Conservation (phyloP, 352 stramenopile species). For the Pythium phragmitis region DNA sequence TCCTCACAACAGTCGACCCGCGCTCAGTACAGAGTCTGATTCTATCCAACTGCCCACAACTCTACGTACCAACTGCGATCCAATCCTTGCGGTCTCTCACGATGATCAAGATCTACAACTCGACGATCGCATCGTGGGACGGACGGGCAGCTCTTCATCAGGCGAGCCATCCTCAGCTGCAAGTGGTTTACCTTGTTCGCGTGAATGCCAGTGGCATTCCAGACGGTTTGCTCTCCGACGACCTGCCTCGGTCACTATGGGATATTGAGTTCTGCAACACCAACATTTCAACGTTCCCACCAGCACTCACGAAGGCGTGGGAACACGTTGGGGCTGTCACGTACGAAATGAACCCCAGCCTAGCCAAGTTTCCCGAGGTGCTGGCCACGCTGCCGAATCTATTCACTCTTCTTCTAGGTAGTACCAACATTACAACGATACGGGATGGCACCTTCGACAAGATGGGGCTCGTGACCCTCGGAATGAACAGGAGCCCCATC, state of each 20-base stretch:
- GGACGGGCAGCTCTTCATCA: background rate
- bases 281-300: slow-evolving; percentile 4
- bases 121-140: background rate
- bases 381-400: background rate
- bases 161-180: background rate
- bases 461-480: background rate
- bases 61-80: slow-evolving; percentile 10
- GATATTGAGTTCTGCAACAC: background rate
- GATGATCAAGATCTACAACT: slow-evolving; percentile 19
- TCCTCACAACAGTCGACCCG: no score
- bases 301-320: background rate
- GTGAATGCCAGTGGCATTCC: slow-evolving; percentile 5
- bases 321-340: background rate
- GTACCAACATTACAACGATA: background rate
- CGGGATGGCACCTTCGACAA: background rate
- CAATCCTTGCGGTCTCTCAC: background rate
- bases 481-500: background rate
- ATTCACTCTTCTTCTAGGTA: background rate
- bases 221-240: background rate
- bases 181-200: background rate
- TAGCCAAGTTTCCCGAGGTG: background rate
- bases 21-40: no score
- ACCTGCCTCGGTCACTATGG: background rate
- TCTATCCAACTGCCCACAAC: background rate
- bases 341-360: background rate